Conservation (phyloP, 1,284 basidiomycete genomes). For the Gymnopus androsaceus region DNA sequence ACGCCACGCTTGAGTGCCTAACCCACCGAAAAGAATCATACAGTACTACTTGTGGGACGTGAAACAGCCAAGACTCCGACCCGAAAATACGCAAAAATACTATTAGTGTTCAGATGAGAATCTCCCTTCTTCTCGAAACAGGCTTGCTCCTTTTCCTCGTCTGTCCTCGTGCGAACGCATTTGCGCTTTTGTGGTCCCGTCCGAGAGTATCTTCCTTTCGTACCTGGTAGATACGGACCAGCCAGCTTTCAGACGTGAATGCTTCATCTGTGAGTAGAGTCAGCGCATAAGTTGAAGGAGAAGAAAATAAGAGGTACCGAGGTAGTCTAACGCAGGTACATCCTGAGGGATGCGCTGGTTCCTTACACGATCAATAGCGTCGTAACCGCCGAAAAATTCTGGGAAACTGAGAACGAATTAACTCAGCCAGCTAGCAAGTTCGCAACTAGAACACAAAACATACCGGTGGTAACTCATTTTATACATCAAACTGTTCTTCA, state of each 20-base stretch:
- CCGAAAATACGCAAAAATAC: no score
- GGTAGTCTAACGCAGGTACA: conserved; percentile 84
- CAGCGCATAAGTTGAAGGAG: no score
- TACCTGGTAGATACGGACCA: conserved; percentile 94
- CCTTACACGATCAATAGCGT: conserved; percentile 81
- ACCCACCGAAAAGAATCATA: no score
- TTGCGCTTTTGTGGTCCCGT: conserved; percentile 83
- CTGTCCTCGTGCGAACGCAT: conserved; percentile 85
- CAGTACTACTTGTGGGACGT: no score
- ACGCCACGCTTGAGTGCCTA: no score
- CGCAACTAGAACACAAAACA: conserved; percentile 27
- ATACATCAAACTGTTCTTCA: conserved; percentile 97
- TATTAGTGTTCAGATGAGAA: no score
- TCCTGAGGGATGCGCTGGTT: conserved; percentile 75
- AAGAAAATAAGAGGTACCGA: conserved; percentile 62
- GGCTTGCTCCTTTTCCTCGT: conserved; percentile 81
- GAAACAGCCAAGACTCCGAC: no score
- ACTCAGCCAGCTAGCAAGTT: conserved; percentile 16
- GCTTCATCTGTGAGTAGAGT: conserved; percentile 73
- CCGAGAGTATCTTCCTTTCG: conserved; percentile 94
- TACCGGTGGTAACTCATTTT: conserved; percentile 96
- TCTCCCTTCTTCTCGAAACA: conserved; percentile 54
- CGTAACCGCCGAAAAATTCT: conserved; percentile 80
- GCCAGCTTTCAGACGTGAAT: conserved; percentile 98
- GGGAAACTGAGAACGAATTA: conserved; percentile 68